These are phyloP conservation scores for Entomortierella lignicola DNA, from an alignment of 192 early-diverging fungal genomes.

Conservation along the genomic window DNA sequence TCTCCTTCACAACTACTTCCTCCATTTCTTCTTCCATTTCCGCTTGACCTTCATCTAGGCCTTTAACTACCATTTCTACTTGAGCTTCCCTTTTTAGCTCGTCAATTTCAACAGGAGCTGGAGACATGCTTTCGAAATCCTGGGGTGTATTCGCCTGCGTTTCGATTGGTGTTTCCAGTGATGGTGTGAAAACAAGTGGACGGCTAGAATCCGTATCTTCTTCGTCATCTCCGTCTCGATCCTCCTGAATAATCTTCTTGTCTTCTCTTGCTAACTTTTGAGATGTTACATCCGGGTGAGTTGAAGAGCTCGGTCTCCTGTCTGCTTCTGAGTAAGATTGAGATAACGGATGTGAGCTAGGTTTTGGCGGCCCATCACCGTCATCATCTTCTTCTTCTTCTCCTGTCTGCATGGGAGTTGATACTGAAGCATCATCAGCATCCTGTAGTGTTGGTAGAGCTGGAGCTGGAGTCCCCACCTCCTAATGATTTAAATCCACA, in stretches of 20 bases:
- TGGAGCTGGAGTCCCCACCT: slow-evolving; percentile 43
- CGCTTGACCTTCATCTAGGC: slow-evolving; percentile 48
- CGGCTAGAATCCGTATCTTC: slow-evolving; percentile 52
- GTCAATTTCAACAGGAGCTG: slow-evolving; percentile 28
- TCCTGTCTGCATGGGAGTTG: slow-evolving; percentile 38
- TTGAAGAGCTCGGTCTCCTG: background rate
- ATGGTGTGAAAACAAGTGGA: slow-evolving; percentile 46
- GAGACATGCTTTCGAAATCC: slow-evolving; percentile 54
- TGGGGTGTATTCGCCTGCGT: slow-evolving; percentile 53
- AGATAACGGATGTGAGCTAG: slow-evolving; percentile 1
- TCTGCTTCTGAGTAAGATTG: slow-evolving; percentile 16
- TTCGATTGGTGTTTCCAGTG: slow-evolving; percentile 44
- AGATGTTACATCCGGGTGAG: background rate
- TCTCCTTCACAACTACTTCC: slow-evolving; percentile 36
- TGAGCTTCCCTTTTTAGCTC: slow-evolving; percentile 37
- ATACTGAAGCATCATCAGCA: slow-evolving; percentile 37
- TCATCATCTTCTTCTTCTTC: slow-evolving; percentile 51
- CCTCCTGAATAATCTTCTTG: background rate
- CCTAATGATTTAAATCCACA: slow-evolving; percentile 9
- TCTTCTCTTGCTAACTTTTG: slow-evolving; percentile 11
- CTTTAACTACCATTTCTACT: slow-evolving; percentile 49
- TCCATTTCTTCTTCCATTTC: slow-evolving; percentile 56
- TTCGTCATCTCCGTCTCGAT: slow-evolving; percentile 31
- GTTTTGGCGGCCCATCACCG: slow-evolving; percentile 3
- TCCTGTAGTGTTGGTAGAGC: slow-evolving; percentile 48